These are phyloP conservation scores for Russula olivacea DNA, from an alignment of 768 basidiomycete species.

Conservation along the genomic window DNA sequence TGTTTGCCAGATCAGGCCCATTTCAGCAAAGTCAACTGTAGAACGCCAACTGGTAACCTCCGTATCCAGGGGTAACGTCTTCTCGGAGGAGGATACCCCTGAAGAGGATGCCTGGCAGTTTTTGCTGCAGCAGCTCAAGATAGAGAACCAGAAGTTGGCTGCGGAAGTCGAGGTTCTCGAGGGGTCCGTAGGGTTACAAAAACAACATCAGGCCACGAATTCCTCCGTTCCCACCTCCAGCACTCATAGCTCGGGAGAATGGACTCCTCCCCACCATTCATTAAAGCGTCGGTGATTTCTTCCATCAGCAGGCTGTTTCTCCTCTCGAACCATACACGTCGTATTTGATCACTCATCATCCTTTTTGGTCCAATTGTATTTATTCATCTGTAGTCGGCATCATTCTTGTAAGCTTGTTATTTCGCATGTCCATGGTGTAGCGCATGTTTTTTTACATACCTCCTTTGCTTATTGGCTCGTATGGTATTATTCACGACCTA, in stretches of 20 bases:
- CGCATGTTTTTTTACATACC: slow-evolving; percentile 10
- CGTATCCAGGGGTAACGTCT: slow-evolving; percentile 43
- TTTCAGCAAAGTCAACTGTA: slow-evolving; percentile 10
- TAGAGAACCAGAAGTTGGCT: slow-evolving; percentile 56
- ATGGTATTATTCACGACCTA: neutral
- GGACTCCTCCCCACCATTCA: slow-evolving; percentile 15
- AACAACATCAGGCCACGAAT: slow-evolving; percentile 9
- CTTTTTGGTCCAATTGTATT: slow-evolving; percentile 19
- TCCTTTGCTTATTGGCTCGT: neutral
- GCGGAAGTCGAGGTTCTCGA: slow-evolving; percentile 51
- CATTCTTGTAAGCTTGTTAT: slow-evolving; percentile 20
- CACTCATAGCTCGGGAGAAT: slow-evolving; percentile 9
- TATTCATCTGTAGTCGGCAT: slow-evolving; percentile 14
- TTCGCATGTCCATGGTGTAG: slow-evolving; percentile 13
- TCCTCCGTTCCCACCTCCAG: neutral
- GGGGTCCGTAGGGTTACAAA: slow-evolving; percentile 16
- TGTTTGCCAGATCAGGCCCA: slow-evolving; percentile 30
- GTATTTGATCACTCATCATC: slow-evolving; percentile 7
- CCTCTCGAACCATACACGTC: slow-evolving; percentile 5
- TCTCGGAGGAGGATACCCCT: slow-evolving; percentile 62
- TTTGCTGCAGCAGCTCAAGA: slow-evolving; percentile 78
- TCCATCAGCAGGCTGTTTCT: neutral
- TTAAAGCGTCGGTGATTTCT: slow-evolving; percentile 17
- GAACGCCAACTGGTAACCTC: slow-evolving; percentile 15
- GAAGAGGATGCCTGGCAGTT: slow-evolving; percentile 89